Base-by-base conservation (phyloP, 2,329 filamentous ascomycete genomes). In the Aschersonia sp. region DNA sequence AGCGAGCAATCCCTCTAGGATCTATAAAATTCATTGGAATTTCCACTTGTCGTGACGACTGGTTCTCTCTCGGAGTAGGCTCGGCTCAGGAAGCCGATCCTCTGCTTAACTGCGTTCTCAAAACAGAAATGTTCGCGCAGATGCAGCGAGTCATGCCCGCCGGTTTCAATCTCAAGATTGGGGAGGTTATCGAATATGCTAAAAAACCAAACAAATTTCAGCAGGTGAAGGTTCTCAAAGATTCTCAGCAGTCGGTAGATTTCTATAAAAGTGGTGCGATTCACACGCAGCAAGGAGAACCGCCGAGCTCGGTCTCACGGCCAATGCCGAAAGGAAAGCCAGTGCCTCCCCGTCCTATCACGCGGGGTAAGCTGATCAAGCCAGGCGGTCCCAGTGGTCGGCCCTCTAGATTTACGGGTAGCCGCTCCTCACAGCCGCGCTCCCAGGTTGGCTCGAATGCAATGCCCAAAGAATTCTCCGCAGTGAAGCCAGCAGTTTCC, bases 131-230 rank as follows among this genome's bases (percentile, higher is more conserved):
- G 65, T 94, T 97, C 60, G 94, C 90, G 0, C 89, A 96, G 53
- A 81, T 98, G 68, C 80, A 83, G 60, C 81, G 79, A 46, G 79
- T 81, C 46, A 85, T 94, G 65, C 81, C 85, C 4, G 87, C 85
- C 7, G 81, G 85, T 8, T 77, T 94, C 60, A 87, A 81, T 60
- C 68, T 98, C 44, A 87, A 85, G 65, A 83, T 97, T 52, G 79
- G 71, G n/a, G 83, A 92, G 31, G 75, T 74, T 50, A 89, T 98
- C 56, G 87, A 95, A 62, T 98, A 95, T 65, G 89, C 90, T 60
- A 98, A 97, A 75, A 98, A 98, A 67, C 92, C 92, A 1, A 87
- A 87, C 48, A 98, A 98, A 69, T 76, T 87, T 63, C 85, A 90
- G 47, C 68, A 80, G 5, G 85, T 98, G 60, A 97, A 97, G 69